A percentile compares a stretch with the other conserved stretches of the same genome.
Conservation (phyloP, 345 rosid genomes). For the Lepidium africanum region DNA sequence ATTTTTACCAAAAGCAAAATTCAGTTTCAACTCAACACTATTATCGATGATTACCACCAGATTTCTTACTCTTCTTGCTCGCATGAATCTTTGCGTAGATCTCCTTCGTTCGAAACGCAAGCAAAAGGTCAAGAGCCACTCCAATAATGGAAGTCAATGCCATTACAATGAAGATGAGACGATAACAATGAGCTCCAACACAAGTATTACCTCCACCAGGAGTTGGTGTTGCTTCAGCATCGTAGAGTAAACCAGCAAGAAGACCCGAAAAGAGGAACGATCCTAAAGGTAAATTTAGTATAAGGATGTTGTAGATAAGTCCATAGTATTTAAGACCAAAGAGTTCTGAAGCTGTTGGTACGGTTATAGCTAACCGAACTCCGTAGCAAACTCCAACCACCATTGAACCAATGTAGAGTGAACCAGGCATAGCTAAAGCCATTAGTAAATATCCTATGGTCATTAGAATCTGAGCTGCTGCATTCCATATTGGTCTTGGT, state of each 20-base stretch:
- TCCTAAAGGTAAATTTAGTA: conserved; percentile 42
- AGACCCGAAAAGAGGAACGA: conserved; percentile 61
- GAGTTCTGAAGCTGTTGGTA: conserved; percentile 48
- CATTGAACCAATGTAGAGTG: conserved; percentile 46
- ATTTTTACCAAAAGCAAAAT: background rate
- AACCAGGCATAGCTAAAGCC: conserved; percentile 54
- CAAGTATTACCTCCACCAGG: conserved; percentile 41
- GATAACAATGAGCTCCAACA: conserved; percentile 44
- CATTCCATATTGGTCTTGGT: conserved; percentile 50
- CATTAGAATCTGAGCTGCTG: conserved; percentile 46
- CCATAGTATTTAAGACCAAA: conserved; percentile 56
- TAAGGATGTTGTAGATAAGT: conserved; percentile 42
- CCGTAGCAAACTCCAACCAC: conserved; percentile 54
- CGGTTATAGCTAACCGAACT: conserved; percentile 40
- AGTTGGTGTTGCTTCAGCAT: conserved; percentile 35
- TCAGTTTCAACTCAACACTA: background rate
- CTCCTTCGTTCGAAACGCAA: conserved; percentile 35
- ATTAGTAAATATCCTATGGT: conserved; percentile 38
- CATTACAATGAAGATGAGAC: conserved; percentile 41
- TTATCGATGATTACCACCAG: conserved; percentile 8
- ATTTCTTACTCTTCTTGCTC: conserved; percentile 44
- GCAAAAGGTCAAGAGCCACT: conserved; percentile 35
- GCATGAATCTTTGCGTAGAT: conserved; percentile 41
- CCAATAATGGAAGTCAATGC: conserved; percentile 37
- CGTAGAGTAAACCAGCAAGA: conserved; percentile 53